These are phyloP conservation scores for Pichia rugopelliculosa DNA, from an alignment of 805 yeast species.

Conservation along the genomic window DNA sequence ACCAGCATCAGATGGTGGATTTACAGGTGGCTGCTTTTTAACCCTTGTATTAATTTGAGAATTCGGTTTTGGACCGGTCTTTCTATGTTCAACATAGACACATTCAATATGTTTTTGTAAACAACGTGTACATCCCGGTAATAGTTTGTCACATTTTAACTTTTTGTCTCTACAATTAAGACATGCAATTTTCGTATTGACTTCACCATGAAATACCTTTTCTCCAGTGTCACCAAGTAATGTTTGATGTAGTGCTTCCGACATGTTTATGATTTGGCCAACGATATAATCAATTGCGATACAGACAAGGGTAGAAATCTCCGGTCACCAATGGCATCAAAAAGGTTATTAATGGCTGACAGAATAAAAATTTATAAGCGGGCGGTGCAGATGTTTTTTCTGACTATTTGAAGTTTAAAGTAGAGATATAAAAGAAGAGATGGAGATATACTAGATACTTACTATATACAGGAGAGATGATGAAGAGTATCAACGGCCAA, in stretches of 20 bases:
- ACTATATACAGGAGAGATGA: background rate
- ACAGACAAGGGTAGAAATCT: too few species aligned
- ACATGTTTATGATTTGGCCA: background rate
- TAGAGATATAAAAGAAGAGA: too few species aligned
- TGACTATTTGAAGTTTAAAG: too few species aligned
- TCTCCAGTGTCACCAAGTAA: background rate
- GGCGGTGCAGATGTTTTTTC: too few species aligned
- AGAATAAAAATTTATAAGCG: too few species aligned
- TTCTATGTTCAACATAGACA: slow-evolving; percentile 22
- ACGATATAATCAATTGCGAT: too few species aligned
- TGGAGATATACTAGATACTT: too few species aligned
- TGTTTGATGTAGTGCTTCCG: background rate
- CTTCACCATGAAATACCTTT: slow-evolving; percentile 2
- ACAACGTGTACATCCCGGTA: slow-evolving; percentile 25
- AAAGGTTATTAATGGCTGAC: too few species aligned
- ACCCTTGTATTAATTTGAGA: background rate
- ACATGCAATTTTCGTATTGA: slow-evolving; percentile 26
- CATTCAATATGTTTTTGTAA: slow-evolving; percentile 15
- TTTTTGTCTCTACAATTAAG: slow-evolving; percentile 26
- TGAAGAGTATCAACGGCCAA: slow-evolving; percentile 56
- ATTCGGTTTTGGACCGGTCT: slow-evolving; percentile 28
- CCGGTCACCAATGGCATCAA: too few species aligned
- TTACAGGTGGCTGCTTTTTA: background rate
- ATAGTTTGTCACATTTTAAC: slow-evolving; percentile 25
- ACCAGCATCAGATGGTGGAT: background rate